phyloP scores from a whole-genome alignment of 805 yeast genomes.

The Debaryomyces tyrocola region DNA sequence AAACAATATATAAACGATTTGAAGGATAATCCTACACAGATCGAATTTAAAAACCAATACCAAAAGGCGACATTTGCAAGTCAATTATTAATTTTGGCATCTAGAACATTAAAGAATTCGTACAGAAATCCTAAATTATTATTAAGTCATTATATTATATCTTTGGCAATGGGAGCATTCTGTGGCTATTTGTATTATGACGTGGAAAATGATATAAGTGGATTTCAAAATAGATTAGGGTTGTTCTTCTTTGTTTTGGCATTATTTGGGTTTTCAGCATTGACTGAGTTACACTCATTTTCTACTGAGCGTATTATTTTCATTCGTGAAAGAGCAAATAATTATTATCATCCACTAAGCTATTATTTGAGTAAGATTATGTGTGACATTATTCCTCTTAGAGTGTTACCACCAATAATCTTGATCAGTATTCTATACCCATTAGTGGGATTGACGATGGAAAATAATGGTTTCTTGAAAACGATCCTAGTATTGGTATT shows the following conservation, averaged over 20 bases:
- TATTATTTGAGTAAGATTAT: slow-evolving; percentile 82
- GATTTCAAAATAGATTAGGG: slow-evolving; percentile 94
- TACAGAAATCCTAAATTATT: slow-evolving; percentile 91
- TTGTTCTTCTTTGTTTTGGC: slow-evolving; percentile 88
- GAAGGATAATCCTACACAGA: slow-evolving; percentile 20
- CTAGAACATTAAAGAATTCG: slow-evolving; percentile 87
- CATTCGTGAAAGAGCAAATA: slow-evolving; percentile 90
- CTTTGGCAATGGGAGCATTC: slow-evolving; percentile 74
- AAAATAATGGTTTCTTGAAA: slow-evolving; percentile 68
- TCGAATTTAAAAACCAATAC: slow-evolving; percentile 32
- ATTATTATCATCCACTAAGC: slow-evolving; percentile 85
- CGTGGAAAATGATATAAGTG: slow-evolving; percentile 85
- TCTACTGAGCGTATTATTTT: slow-evolving; percentile 86
- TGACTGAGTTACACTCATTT: slow-evolving; percentile 89
- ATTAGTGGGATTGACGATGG: slow-evolving; percentile 81
- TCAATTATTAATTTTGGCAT: slow-evolving; percentile 74
- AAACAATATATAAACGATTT: slow-evolving; percentile 34
- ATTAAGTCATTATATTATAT: slow-evolving; percentile 77
- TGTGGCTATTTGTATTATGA: slow-evolving; percentile 85
- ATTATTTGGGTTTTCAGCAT: slow-evolving; percentile 89
- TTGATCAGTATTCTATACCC: slow-evolving; percentile 84
- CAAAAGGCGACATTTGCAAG: slow-evolving; percentile 57
- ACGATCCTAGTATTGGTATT: slow-evolving; percentile 69
- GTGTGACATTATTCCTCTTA: slow-evolving; percentile 88
- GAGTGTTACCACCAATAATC: slow-evolving; percentile 89